phyloP scores from a whole-genome alignment of 495 filamentous ascomycete genomes.

The Talaromyces thailandensis region DNA sequence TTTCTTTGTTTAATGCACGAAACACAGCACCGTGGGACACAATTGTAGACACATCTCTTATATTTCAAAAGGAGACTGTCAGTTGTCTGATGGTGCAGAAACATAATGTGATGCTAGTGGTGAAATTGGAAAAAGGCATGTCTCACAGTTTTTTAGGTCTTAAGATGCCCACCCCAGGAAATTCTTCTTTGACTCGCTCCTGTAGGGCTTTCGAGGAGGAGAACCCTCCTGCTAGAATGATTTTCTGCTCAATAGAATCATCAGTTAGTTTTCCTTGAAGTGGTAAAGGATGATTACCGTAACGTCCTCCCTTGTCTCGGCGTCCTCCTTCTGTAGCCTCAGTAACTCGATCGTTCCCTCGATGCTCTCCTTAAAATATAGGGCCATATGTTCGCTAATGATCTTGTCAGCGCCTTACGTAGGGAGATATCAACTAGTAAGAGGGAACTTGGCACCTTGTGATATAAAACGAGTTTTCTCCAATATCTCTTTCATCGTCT shows the following conservation, averaged over 20 bases:
- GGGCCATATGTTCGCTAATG: neutral
- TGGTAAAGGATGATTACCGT: neutral
- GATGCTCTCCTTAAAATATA: neutral
- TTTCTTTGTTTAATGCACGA: conserved; percentile 8
- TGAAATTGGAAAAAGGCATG: neutral
- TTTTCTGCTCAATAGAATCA: neutral
- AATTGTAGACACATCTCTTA: conserved; percentile 2
- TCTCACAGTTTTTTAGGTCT: neutral
- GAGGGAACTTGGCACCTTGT: neutral
- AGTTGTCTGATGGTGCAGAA: neutral
- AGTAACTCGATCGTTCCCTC: neutral
- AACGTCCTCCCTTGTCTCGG: neutral
- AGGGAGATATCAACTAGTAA: neutral
- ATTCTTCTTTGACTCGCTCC: neutral
- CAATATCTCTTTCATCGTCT: neutral
- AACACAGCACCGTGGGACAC: conserved; percentile 10
- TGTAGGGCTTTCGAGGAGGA: conserved; percentile 4
- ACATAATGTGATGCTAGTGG: neutral
- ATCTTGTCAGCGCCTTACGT: neutral
- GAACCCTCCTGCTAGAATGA: conserved; percentile 8
- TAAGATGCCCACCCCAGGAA: neutral
- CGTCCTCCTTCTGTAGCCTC: neutral
- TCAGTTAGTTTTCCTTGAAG: neutral
- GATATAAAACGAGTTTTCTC: neutral
- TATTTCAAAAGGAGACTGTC: neutral